Evolutionary conservation across 148 eudicot species (phyloP), one percentile per base, ranked within the genome.

Genomic region (Polygonum aviculare): DNA sequence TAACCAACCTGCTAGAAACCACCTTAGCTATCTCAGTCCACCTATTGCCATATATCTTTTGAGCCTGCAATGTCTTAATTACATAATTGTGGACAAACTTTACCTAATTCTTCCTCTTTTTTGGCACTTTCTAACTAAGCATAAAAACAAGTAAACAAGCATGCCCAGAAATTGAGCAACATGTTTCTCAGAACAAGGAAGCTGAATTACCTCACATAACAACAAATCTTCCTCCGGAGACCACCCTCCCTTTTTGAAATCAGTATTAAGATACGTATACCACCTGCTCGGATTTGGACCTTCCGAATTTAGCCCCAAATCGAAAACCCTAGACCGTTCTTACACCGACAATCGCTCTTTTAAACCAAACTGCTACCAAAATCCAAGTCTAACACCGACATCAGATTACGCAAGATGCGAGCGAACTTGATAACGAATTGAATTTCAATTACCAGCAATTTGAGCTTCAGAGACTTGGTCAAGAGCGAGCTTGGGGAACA

Each of bases 11-110:
- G 70, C 98, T 97, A 2, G 98, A 92, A 71, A 94, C 98, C 76
- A 94, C 97, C 88, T 94, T 94, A 26, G 98, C 98, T 79, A 94
- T 94, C 79, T 92, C 98, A 76, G 98, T 94, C 98, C 98, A 94
- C 85, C 93, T 86, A 81, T 94, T 94, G 41, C 98, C 98, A 84
- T 83, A 94, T 73, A 89, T 82, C 87, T 88, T 90, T 71, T 94
- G 98, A 47, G 98, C 97, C 98, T 94, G 92, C 85, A 88, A 41
- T 33, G 18, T 33, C 51, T 48, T 48, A 12, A 50, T 12, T 18
- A 50, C 54, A 48, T 12, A 12, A 12, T 50, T 50, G 54, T 55
- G 11, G 26, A 55, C 62, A 55, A 55, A 21, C 31, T 55, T 55
- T 55, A 55, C 2, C 31, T 55, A 5, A 55, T 21, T n/a, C 36